phyloP scores from a whole-genome alignment of 2,329 filamentous ascomycete genomes.

The Epichloe glyceriae region DNA sequence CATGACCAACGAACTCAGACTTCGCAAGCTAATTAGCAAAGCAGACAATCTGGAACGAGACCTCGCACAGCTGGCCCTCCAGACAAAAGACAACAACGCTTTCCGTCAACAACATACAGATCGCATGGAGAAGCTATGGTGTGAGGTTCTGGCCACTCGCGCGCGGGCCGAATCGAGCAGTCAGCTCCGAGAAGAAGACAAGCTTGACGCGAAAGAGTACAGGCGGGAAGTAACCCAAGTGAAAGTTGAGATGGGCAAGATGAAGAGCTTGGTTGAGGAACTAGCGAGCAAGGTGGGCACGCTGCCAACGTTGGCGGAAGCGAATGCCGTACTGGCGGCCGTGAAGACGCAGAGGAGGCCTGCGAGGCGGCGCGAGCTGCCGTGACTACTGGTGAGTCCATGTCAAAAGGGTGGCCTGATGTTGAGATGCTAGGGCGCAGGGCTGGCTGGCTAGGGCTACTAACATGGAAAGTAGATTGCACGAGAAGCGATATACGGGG shows the following conservation, averaged over 20 bases:
- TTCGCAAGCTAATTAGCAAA: constrained; percentile 17
- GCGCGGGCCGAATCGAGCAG: constrained; percentile 11
- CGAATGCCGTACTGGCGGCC: constrained; percentile 8
- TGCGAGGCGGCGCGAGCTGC: not conserved
- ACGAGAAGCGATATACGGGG: constrained; percentile 5
- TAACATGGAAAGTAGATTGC: not conserved
- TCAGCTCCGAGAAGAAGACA: not conserved
- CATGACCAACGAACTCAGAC: constrained; percentile 25
- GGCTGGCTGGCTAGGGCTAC: no score
- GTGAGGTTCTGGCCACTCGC: constrained; percentile 20
- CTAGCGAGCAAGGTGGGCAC: constrained; percentile 13
- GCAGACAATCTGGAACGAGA: constrained; percentile 19
- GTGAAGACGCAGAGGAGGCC: constrained; percentile 2
- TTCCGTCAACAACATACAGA: constrained; percentile 18
- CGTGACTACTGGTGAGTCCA: not conserved
- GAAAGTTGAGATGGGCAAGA: constrained; percentile 11
- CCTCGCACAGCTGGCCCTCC: constrained; percentile 14
- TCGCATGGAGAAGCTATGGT: constrained; percentile 16
- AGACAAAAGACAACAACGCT: constrained; percentile 15
- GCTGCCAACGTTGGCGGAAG: constrained; percentile 10
- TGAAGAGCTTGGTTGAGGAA: constrained; percentile 13
- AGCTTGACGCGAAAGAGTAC: constrained; percentile 1
- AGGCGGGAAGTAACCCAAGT: constrained; percentile 1
- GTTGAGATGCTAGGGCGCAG: no score
- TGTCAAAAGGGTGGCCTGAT: no score